These are phyloP conservation scores for Gynostemma pentaphyllum DNA, from an alignment of 306 rosid species.

Conservation along the genomic window DNA sequence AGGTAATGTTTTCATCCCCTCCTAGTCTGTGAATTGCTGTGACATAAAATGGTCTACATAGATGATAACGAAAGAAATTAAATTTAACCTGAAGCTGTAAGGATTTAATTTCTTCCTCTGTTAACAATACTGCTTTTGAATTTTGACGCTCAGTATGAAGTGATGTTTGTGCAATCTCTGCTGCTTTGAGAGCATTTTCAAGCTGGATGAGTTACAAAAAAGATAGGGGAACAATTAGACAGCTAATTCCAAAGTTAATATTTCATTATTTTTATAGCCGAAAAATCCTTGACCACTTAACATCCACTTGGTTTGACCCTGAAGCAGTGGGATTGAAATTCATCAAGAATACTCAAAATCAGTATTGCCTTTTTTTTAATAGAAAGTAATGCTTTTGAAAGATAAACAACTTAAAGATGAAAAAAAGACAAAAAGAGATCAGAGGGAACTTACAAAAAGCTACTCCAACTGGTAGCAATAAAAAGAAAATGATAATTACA, in stretches of 20 bases:
- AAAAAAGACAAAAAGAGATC: no score
- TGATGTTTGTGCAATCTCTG: slow-evolving; percentile 64
- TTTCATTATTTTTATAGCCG: not conserved
- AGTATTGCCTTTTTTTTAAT: no score
- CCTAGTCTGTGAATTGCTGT: not conserved
- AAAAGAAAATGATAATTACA: no score
- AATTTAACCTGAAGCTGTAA: slow-evolving; percentile 75
- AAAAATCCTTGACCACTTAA: not conserved
- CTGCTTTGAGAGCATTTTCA: slow-evolving; percentile 73
- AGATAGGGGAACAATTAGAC: not conserved
- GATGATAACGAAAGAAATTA: not conserved
- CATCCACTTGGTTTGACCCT: not conserved
- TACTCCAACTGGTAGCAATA: no score
- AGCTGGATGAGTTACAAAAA: slow-evolving; percentile 30
- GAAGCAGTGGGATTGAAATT: not conserved
- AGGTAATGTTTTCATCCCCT: not conserved
- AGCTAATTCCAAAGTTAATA: not conserved
- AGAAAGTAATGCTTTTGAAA: no score
- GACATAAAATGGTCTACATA: not conserved
- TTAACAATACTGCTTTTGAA: slow-evolving; percentile 56
- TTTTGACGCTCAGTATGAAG: slow-evolving; percentile 67
- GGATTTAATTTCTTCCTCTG: slow-evolving; percentile 86
- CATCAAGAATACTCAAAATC: not conserved
- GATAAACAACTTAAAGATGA: no score
- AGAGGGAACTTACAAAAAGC: no score